These are phyloP conservation scores for Lablab purpureus DNA, from an alignment of 306 rosid species.

Conservation along the genomic window DNA sequence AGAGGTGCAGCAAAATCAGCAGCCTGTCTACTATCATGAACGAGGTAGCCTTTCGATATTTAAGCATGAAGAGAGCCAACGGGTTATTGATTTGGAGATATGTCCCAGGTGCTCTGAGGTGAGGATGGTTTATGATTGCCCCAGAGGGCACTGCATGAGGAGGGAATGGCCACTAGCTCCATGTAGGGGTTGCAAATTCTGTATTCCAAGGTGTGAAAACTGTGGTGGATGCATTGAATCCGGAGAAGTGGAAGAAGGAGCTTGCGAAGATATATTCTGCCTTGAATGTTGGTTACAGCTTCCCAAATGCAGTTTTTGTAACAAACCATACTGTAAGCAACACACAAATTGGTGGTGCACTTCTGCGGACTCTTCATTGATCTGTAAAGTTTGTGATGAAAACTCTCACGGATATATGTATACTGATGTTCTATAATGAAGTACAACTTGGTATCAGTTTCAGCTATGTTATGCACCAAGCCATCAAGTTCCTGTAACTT, in stretches of 20 bases:
- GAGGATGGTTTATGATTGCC: slow-evolving; percentile 71
- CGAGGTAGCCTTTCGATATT: slow-evolving; percentile 23
- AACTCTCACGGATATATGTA: slow-evolving; percentile 44
- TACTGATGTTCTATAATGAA: slow-evolving; percentile 48
- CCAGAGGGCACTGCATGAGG: slow-evolving; percentile 60
- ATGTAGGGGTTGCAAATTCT: slow-evolving; percentile 71
- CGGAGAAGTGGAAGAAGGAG: slow-evolving; percentile 62
- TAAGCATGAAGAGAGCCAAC: slow-evolving; percentile 24
- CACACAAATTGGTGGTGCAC: slow-evolving; percentile 53
- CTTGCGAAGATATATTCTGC: slow-evolving; percentile 69
- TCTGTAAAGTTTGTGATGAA: slow-evolving; percentile 65
- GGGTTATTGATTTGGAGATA: slow-evolving; percentile 61
- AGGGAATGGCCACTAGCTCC: slow-evolving; percentile 36
- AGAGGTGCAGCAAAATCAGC: slow-evolving; percentile 41
- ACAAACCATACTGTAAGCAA: slow-evolving; percentile 77
- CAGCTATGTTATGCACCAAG: neutral
- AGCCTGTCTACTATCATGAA: slow-evolving; percentile 55
- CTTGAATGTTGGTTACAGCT: slow-evolving; percentile 74
- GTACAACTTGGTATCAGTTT: neutral
- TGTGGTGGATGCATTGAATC: slow-evolving; percentile 69
- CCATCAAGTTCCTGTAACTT: slow-evolving; percentile 17
- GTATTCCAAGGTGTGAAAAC: slow-evolving; percentile 81
- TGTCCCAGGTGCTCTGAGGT: slow-evolving; percentile 74
- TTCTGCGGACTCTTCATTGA: slow-evolving; percentile 53
- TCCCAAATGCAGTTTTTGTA: slow-evolving; percentile 84